phyloP scores from a whole-genome alignment of 2,329 filamentous ascomycete genomes.

The Penicillium sp. region DNA sequence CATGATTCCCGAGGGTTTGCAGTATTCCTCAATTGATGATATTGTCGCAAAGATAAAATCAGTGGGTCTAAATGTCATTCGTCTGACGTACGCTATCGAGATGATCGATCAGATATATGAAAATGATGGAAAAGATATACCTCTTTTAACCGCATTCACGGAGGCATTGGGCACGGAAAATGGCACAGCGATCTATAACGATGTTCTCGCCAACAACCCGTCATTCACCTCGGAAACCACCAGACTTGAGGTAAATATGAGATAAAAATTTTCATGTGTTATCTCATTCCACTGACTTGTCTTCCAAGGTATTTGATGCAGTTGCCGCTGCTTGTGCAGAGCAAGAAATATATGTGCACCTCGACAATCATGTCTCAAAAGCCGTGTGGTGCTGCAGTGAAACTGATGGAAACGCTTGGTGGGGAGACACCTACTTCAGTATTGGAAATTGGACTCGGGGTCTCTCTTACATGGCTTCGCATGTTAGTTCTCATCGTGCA shows the following conservation, averaged over 20 bases:
- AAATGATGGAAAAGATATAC: slow-evolving; percentile 32
- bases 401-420: slow-evolving; percentile 58
- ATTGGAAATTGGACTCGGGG: slow-evolving; percentile 59
- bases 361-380: slow-evolving; percentile 60
- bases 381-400: slow-evolving; percentile 57
- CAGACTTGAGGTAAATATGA: slow-evolving; percentile 18
- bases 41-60: slow-evolving; percentile 26
- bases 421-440: slow-evolving; percentile 58
- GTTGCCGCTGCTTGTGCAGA: slow-evolving; percentile 56
- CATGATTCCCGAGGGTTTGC: slow-evolving; percentile 31
- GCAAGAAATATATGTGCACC: slow-evolving; percentile 55
- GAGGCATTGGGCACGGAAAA: slow-evolving; percentile 38
- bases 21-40: slow-evolving; percentile 26
- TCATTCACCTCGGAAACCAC: slow-evolving; percentile 36
- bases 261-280: background rate
- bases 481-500: slow-evolving; percentile 41
- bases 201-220: slow-evolving; percentile 34
- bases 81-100: slow-evolving; percentile 41
- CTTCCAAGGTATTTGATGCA: slow-evolving; percentile 52
- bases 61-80: slow-evolving; percentile 30
- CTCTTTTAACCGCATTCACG: slow-evolving; percentile 37
- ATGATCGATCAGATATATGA: slow-evolving; percentile 41
- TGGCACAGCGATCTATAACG: slow-evolving; percentile 35
- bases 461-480: slow-evolving; percentile 56
- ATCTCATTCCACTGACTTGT: background rate